These are phyloP conservation scores for Cyberlindnera xylosilytica DNA, from an alignment of 805 yeast genomes.

Conservation along the genomic window DNA sequence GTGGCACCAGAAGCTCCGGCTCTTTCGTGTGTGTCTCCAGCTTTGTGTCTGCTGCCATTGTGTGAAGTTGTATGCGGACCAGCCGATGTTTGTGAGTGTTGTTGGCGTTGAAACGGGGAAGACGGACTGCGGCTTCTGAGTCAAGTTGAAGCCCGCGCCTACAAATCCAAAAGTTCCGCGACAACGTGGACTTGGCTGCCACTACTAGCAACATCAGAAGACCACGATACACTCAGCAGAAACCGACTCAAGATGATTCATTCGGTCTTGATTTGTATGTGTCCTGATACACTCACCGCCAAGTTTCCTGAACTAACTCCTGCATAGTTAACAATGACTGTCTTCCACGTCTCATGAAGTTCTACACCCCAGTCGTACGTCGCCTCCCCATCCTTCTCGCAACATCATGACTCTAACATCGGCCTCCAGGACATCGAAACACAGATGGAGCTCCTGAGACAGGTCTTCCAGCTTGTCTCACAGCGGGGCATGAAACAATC, in stretches of 20 bases:
- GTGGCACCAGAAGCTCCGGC: constrained; percentile 3
- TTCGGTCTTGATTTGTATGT: constrained; percentile 70
- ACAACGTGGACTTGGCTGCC: no score
- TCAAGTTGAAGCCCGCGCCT: no score
- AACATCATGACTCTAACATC: not conserved
- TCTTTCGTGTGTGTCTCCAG: not conserved
- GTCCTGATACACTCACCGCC: no score
- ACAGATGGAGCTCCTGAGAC: constrained; percentile 75
- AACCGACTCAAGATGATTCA: constrained; percentile 58
- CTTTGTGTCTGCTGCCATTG: not conserved
- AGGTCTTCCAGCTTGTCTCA: constrained; percentile 75
- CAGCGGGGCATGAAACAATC: constrained; percentile 74
- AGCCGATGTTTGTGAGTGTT: not conserved
- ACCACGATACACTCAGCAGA: not conserved
- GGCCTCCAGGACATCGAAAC: constrained; percentile 58
- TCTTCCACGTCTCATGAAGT: constrained; percentile 82
- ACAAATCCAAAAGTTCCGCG: no score
- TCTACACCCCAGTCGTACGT: constrained; percentile 75
- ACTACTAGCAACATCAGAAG: not conserved
- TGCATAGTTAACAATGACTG: constrained; percentile 93
- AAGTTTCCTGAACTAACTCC: no score
- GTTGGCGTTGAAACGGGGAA: no score
- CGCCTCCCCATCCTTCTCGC: not conserved
- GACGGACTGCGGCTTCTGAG: no score
- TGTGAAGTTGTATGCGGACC: not conserved